phyloP scores from a whole-genome alignment of 2,329 filamentous ascomycete species.

The Aspergillus pseudotamarii region DNA sequence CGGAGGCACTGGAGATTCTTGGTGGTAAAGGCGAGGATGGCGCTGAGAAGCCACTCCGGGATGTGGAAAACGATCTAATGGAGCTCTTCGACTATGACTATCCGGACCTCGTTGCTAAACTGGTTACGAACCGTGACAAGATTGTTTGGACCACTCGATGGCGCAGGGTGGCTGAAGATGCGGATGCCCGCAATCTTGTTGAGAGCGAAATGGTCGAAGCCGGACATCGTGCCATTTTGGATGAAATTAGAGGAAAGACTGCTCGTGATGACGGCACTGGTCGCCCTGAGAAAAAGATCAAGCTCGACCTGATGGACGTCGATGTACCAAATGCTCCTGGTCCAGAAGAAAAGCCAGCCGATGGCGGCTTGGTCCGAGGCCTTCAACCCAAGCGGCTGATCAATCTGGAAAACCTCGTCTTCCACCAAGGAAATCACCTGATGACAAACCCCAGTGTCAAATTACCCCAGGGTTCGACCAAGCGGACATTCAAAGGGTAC shows the following conservation, averaged over 20 bases:
- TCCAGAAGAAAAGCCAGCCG: conserved; percentile 57
- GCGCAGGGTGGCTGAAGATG: conserved; percentile 77
- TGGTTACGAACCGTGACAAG: conserved; percentile 90
- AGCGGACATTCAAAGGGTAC: conserved; percentile 95
- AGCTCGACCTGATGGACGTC: conserved; percentile 82
- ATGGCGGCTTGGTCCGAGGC: conserved; percentile 75
- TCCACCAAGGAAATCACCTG: conserved; percentile 96
- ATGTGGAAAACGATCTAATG: conserved; percentile 98
- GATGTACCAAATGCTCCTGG: conserved; percentile 68
- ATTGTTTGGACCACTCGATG: conserved; percentile 93
- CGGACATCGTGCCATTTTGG: conserved; percentile 81
- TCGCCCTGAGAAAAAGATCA: conserved; percentile 78
- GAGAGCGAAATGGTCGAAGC: conserved; percentile 91
- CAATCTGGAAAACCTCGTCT: conserved; percentile 93
- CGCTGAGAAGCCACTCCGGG: conserved; percentile 81
- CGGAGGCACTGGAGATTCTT: conserved; percentile 78
- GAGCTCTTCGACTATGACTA: conserved; percentile 98
- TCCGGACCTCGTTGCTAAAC: conserved; percentile 85
- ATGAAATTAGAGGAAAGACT: conserved; percentile 78
- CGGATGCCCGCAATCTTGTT: conserved; percentile 70
- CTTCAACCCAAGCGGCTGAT: conserved; percentile 84
- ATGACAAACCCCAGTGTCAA: conserved; percentile 99
- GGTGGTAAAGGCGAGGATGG: conserved; percentile 73
- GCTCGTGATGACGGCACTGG: conserved; percentile 58
- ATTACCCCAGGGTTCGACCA: conserved; percentile 90